These are phyloP conservation scores for Penicillium corylophilum DNA, from an alignment of 2,329 filamentous ascomycete genomes.

Conservation along the genomic window DNA sequence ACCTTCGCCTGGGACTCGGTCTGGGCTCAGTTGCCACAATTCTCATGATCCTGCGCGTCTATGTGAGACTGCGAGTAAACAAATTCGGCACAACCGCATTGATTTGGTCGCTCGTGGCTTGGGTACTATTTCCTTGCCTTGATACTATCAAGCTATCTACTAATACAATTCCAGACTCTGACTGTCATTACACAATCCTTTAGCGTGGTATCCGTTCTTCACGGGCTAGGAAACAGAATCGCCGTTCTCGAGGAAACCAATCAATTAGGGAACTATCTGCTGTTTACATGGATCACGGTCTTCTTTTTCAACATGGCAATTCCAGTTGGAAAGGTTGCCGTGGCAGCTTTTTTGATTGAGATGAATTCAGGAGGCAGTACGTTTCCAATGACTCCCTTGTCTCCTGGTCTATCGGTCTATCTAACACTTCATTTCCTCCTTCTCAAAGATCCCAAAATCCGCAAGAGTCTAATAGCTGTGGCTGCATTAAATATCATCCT, in stretches of 20 bases:
- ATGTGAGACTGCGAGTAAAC: constrained; percentile 21
- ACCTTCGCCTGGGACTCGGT: constrained; percentile 17
- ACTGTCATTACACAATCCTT: constrained; percentile 20
- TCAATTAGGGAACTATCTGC: constrained; percentile 19
- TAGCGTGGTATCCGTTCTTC: constrained; percentile 17
- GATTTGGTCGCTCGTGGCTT: constrained; percentile 19
- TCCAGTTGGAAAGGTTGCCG: constrained; percentile 22
- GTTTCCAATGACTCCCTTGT: no score
- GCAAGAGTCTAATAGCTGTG: constrained; percentile 18
- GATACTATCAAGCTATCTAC: neutral
- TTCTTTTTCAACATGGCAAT: constrained; percentile 25
- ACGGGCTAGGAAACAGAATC: constrained; percentile 22
- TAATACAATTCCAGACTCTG: constrained; percentile 10
- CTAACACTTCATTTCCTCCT: neutral
- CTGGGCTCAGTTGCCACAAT: constrained; percentile 19
- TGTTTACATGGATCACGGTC: constrained; percentile 24
- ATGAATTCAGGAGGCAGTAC: constrained; percentile 23
- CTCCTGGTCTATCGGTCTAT: neutral
- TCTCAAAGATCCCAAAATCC: constrained; percentile 19
- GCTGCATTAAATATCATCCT: constrained; percentile 20
- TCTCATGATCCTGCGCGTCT: constrained; percentile 21
- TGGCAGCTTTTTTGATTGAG: constrained; percentile 21
- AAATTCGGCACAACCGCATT: constrained; percentile 22
- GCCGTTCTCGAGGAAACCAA: constrained; percentile 13
- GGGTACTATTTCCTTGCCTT: constrained; percentile 3